Evolutionary conservation across 2,329 filamentous ascomycete species (phyloP).

Genomic region (Triangularia verruculosa): DNA sequence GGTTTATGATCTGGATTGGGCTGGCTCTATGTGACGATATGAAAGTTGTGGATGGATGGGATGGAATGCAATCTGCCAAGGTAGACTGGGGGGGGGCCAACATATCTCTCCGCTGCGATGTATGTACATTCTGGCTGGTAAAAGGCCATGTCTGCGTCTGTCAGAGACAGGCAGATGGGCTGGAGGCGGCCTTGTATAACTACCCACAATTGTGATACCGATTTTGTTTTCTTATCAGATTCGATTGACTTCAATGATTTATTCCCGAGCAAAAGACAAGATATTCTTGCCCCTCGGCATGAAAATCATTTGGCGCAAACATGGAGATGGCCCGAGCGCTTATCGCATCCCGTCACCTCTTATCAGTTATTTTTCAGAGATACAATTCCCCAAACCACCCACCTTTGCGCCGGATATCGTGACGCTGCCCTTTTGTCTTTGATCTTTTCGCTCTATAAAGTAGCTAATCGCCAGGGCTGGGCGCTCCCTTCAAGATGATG

Average conservation of each 20-base stretch:
- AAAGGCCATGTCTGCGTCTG: neutral
- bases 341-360: neutral
- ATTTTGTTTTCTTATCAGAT: neutral
- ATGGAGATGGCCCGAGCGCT: neutral
- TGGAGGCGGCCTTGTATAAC: conserved; percentile 2
- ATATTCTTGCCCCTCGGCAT: neutral
- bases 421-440: neutral
- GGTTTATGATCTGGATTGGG: neutral
- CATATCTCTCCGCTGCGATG: neutral
- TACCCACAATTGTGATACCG: conserved; percentile 9
- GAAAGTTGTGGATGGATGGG: neutral
- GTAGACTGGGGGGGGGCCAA: neutral
- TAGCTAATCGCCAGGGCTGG: neutral
- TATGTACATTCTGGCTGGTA: neutral
- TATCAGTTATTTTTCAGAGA: conserved; percentile 9
- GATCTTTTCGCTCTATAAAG: neutral
- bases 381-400: neutral
- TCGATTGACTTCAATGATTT: neutral
- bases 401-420: neutral
- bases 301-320: neutral
- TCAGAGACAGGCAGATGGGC: neutral
- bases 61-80: conserved; percentile 5
- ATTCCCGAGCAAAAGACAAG: too few species aligned
- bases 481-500: conserved; percentile 16
- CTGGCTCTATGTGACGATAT: neutral